Percentiles rank a stretch among this genome's conserved stretches.
phyloP scores from a whole-genome alignment of 345 rosid species.

The Noccaea caerulescens region DNA sequence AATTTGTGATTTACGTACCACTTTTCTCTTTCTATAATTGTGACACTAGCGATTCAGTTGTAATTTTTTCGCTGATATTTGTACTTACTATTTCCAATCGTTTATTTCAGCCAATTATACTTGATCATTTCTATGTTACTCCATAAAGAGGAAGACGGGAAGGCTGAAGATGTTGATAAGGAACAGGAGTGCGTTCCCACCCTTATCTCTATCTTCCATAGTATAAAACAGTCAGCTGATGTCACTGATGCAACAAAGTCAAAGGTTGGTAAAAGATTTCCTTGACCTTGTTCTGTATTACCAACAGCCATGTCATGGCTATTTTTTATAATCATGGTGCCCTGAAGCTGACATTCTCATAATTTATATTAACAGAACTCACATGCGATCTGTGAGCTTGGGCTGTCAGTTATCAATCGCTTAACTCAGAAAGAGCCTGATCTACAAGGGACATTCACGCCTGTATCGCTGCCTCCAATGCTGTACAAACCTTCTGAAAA shows the following conservation, averaged over 20 bases:
- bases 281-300: constrained; percentile 25
- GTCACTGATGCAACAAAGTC: constrained; percentile 68
- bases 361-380: constrained; percentile 68
- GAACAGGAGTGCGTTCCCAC: constrained; percentile 64
- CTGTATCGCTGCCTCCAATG: constrained; percentile 62
- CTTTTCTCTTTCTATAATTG: constrained; percentile 16
- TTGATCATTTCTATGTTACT: constrained; percentile 65
- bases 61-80: neutral
- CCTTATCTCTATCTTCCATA: constrained; percentile 57
- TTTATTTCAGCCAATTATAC: constrained; percentile 71
- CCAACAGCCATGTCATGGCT: constrained; percentile 5
- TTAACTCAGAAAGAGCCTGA: constrained; percentile 56
- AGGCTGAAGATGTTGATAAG: constrained; percentile 60
- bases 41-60: neutral
- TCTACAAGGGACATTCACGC: constrained; percentile 45
- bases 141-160: constrained; percentile 81
- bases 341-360: constrained; percentile 34
- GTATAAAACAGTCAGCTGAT: constrained; percentile 79
- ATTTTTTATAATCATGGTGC: constrained; percentile 19
- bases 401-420: constrained; percentile 67
- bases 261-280: constrained; percentile 58
- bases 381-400: constrained; percentile 88
- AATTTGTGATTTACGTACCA: constrained; percentile 23
- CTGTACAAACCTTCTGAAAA: constrained; percentile 70
- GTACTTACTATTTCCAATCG: constrained; percentile 6